These are phyloP conservation scores for Yamadazyma diospyri DNA, from an alignment of 1,139 yeast species.

Conservation along the genomic window DNA sequence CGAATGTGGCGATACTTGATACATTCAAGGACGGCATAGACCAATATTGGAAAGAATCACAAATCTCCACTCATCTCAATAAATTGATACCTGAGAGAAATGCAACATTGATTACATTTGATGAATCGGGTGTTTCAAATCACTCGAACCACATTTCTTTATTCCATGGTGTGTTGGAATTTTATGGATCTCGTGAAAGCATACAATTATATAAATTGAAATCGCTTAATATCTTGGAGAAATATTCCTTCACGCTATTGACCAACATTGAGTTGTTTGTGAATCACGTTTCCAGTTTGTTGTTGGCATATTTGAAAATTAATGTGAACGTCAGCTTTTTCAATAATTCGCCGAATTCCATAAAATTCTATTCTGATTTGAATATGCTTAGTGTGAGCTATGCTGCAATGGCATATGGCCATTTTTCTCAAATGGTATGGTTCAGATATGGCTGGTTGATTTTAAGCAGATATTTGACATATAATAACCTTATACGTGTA, in stretches of 20 bases:
- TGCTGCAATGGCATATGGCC: conserved; percentile 81
- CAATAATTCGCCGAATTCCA: conserved; percentile 22
- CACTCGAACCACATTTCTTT: conserved; percentile 84
- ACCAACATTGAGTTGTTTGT: conserved; percentile 46
- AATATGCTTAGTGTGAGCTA: conserved; percentile 57
- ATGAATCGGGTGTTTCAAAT: conserved; percentile 72
- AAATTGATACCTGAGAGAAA: conserved; percentile 17
- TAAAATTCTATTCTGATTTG: conserved; percentile 50
- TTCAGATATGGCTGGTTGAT: conserved; percentile 87
- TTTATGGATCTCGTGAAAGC: conserved; percentile 15
- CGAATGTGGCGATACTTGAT: conserved; percentile 46
- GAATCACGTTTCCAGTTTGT: conserved; percentile 27
- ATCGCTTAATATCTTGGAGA: conserved; percentile 45
- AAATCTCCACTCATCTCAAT: conserved; percentile 31
- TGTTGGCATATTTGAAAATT: conserved; percentile 32
- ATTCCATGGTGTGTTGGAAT: conserved; percentile 49
- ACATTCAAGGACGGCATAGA: conserved; percentile 71
- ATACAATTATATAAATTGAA: conserved; percentile 36
- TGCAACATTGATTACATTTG: conserved; percentile 68
- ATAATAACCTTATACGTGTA: conserved; percentile 57
- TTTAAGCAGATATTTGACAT: conserved; percentile 69
- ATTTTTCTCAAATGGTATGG: conserved; percentile 92
- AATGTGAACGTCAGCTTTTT: conserved; percentile 43
- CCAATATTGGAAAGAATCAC: conserved; percentile 56
- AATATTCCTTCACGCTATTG: conserved; percentile 49